Evolutionary conservation across 495 filamentous ascomycete genomes (phyloP), one percentile per base, ranked within the genome.

Genomic region (Wilcoxina mikolae): DNA sequence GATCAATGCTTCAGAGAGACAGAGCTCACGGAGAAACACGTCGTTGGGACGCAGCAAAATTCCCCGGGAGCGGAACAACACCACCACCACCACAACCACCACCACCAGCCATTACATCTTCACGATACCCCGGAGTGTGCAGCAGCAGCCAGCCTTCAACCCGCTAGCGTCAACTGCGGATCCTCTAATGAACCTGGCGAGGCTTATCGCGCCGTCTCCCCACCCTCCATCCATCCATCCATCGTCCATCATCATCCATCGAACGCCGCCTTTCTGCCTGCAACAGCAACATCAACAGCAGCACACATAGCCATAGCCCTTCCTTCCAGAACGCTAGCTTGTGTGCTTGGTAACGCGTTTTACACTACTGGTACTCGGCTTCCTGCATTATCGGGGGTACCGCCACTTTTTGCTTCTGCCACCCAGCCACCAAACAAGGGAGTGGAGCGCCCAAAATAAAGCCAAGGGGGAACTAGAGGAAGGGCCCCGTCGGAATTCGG

Each of bases 141-240:
- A 11, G 43, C 11, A 17, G 10, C 23, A 18, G n/a, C 11, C 20
- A 5, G 18, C 43, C 43, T 46, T 24, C 3, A 46, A 24, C 43
- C 43, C 46, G 3, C 46, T 28, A 49, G 24, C 46, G 24, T 49
- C 3, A 49, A 49, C 24, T 20, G 46, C 46, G 3, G 46, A 49
- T 49, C 46, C 46, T 15, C 27, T 49, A 49, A 49, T 49, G 29
- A 49, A 29, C 15, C 27, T 49, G 24, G 11, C 15, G 24, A 29
- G 46, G 46, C 46, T 49, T 49, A 49, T 49, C 46, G 46, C 43
- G n/a, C n/a, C 10, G 23, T 46, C n/a, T 46, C 11, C n/a, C 23
- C n/a, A 17, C 43, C 11, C 15, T 18, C n/a, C 23, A 2, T 20
- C n/a, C n/a, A 18, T 20, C 43, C 43, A 46, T 46, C 43, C 43